These are phyloP conservation scores for Syncephalastrum monosporum DNA, from an alignment of 371 early-diverging fungal genomes.

Conservation along the genomic window DNA sequence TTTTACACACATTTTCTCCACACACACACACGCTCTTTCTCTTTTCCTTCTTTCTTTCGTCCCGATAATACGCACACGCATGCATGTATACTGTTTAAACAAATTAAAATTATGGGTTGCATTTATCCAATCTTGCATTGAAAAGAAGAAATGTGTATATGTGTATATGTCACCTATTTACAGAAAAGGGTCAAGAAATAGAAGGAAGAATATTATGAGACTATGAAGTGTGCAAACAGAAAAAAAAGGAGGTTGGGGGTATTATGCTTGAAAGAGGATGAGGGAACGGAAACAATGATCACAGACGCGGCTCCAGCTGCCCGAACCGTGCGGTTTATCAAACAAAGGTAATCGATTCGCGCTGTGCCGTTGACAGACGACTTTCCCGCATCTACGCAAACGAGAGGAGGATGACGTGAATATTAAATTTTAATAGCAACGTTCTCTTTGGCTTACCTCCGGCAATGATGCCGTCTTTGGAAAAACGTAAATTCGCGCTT, in stretches of 20 bases:
- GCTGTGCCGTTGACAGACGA: constrained; percentile 44
- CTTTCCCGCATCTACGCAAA: constrained; percentile 29
- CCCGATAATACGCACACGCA: too few species aligned
- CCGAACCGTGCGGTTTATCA: constrained; percentile 11
- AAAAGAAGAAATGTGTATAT: too few species aligned
- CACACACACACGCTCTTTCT: too few species aligned
- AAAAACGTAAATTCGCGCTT: constrained; percentile 29
- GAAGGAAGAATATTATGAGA: background rate
- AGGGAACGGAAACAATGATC: constrained; percentile 38
- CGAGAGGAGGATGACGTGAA: background rate
- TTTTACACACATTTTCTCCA: too few species aligned
- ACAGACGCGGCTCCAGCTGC: constrained; percentile 42
- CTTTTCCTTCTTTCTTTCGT: too few species aligned
- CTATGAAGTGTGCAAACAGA: background rate
- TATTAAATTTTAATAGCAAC: background rate
- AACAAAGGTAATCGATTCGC: constrained; percentile 40
- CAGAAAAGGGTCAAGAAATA: too few species aligned
- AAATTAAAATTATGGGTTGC: too few species aligned
- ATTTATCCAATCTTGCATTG: too few species aligned
- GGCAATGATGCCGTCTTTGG: constrained; percentile 43
- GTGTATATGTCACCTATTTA: too few species aligned
- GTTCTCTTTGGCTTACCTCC: constrained; percentile 15
- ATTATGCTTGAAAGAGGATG: constrained; percentile 10
- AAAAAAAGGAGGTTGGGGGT: background rate
- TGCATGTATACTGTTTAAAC: too few species aligned